phyloP scores from a whole-genome alignment of 768 basidiomycete species.

The Suillus paluster region DNA sequence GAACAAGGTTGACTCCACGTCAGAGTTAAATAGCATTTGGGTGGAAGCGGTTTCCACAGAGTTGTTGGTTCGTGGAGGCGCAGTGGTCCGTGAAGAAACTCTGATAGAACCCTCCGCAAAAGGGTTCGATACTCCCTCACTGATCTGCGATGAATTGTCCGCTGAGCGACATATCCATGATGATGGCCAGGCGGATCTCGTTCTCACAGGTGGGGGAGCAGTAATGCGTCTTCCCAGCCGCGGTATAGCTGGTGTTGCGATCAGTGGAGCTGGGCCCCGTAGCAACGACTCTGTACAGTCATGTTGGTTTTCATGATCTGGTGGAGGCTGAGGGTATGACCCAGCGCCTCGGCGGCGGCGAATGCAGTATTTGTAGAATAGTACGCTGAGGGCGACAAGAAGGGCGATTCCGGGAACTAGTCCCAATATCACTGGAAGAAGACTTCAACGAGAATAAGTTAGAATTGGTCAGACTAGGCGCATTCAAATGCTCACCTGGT shows the following conservation, averaged over 20 bases:
- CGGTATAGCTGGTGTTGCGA: background rate
- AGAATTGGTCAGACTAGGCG: background rate
- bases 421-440: constrained; percentile 17
- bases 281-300: constrained; percentile 4
- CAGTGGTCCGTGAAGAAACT: constrained; percentile 18
- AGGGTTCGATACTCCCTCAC: constrained; percentile 17
- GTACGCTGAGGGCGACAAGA: constrained; percentile 12
- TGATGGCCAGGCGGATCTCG: background rate
- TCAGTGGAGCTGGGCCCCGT: constrained; percentile 6
- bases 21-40: constrained; percentile 7
- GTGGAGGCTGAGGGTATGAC: background rate
- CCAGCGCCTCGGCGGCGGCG: constrained; percentile 4
- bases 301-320: background rate
- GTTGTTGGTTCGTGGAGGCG: background rate
- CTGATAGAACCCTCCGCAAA: constrained; percentile 18
- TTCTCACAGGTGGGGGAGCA: constrained; percentile 2
- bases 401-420: constrained; percentile 12
- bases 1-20: background rate
- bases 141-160: constrained; percentile 18
- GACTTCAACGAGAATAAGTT: constrained; percentile 12
- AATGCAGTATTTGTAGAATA: constrained; percentile 10
- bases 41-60: constrained; percentile 18
- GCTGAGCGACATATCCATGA: constrained; percentile 1
- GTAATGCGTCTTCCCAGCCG: constrained; percentile 3
- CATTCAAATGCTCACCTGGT: constrained; percentile 14